Evolutionary conservation across 331 rosid species (phyloP).

Genomic region (Quercus tomentella): DNA sequence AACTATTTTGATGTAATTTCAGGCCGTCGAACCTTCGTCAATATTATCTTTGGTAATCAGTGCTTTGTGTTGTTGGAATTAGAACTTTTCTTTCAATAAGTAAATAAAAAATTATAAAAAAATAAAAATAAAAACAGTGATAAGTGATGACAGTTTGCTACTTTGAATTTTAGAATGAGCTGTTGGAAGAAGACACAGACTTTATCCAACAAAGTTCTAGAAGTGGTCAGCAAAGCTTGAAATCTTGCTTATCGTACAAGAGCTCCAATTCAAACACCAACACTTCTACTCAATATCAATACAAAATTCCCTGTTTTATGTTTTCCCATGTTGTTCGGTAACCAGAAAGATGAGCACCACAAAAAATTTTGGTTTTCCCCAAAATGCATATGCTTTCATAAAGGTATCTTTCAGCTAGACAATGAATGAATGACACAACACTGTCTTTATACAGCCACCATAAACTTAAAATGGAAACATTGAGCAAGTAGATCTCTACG

Average conservation of each 20-base stretch:
- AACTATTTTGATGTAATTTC: too few relatives aligned
- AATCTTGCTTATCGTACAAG: neutral
- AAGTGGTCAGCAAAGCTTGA: neutral
- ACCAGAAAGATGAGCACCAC: neutral
- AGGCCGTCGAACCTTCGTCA: too few relatives aligned
- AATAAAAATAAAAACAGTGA: too few relatives aligned
- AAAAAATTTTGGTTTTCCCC: neutral
- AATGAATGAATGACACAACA: neutral
- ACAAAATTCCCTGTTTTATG: neutral
- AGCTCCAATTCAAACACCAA: neutral
- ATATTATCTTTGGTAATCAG: too few relatives aligned
- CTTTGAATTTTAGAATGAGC: too few relatives aligned
- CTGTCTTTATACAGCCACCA: neutral
- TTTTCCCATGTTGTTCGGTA: neutral
- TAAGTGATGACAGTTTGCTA: too few relatives aligned
- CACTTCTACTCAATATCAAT: neutral
- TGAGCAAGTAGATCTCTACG: too few relatives aligned
- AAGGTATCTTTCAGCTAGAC: neutral
- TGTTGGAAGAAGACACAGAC: neutral
- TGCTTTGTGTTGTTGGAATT: too few relatives aligned
- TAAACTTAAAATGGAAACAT: neutral
- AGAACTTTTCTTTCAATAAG: too few relatives aligned
- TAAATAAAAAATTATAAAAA: too few relatives aligned
- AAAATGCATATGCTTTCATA: neutral
- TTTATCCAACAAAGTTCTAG: neutral